phyloP scores from a whole-genome alignment of 768 basidiomycete species.

The Agaricus sinodeliciosus region DNA sequence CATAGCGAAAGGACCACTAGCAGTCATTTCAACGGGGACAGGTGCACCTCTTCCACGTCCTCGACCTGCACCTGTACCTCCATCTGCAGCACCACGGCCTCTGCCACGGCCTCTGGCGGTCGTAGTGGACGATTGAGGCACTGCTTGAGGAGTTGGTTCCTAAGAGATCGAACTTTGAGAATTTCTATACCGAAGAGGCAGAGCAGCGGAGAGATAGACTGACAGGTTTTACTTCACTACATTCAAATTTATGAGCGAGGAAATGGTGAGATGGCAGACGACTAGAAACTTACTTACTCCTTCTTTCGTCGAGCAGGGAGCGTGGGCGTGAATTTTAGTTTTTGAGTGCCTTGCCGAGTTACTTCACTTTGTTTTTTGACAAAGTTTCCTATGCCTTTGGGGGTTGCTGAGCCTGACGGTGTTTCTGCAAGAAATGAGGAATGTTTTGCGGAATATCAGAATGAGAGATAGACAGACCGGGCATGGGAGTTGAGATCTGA shows the following conservation, averaged over 20 bases:
- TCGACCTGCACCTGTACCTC: slow-evolving; percentile 26
- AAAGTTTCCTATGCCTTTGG: slow-evolving; percentile 71
- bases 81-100: slow-evolving; percentile 37
- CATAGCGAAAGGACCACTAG: slow-evolving; percentile 85
- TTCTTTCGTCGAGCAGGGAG: slow-evolving; percentile 73
- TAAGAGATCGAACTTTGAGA: slow-evolving; percentile 16
- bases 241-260: slow-evolving; percentile 7
- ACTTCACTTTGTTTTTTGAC: slow-evolving; percentile 68
- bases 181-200: slow-evolving; percentile 7
- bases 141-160: slow-evolving; percentile 38
- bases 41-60: slow-evolving; percentile 49
- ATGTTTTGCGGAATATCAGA: not conserved
- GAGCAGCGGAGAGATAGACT: slow-evolving; percentile 15
- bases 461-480: slow-evolving; percentile 18
- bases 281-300: slow-evolving; percentile 47
- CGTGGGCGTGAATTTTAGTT: slow-evolving; percentile 76
- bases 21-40: slow-evolving; percentile 66
- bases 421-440: slow-evolving; percentile 22
- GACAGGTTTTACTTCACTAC: slow-evolving; percentile 63
- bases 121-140: slow-evolving; percentile 23
- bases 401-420: slow-evolving; percentile 14
- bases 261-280: not conserved
- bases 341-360: slow-evolving; percentile 68
- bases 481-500: slow-evolving; percentile 17
- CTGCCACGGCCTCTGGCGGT: slow-evolving; percentile 41